Evolutionary conservation across 371 early-diverging fungal genomes (phyloP).

Genomic region (Rhizopus stolonifer): DNA sequence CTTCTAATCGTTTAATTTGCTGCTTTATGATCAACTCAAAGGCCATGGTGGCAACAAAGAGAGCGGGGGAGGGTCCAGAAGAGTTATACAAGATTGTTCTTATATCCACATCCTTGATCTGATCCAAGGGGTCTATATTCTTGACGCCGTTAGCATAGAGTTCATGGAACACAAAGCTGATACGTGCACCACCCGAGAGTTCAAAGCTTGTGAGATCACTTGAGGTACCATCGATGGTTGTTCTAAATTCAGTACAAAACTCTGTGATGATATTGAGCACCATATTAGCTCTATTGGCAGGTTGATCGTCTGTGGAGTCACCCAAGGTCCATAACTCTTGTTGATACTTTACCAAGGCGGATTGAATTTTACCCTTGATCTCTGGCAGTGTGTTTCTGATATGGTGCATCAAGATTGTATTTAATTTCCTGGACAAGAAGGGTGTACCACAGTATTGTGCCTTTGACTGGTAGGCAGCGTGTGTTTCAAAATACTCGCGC

Average conservation of each 20-base stretch:
- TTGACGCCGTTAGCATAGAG: constrained; percentile 90
- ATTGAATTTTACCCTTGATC: constrained; percentile 92
- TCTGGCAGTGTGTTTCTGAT: constrained; percentile 95
- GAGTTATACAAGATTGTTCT: constrained; percentile 98
- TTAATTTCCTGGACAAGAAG: constrained; percentile 93
- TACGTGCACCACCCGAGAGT: constrained; percentile 96
- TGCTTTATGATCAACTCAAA: constrained; percentile 97
- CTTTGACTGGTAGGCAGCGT: constrained; percentile 91
- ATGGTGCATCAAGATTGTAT: constrained; percentile 97
- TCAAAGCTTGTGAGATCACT: constrained; percentile 90
- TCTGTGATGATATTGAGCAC: constrained; percentile 95
- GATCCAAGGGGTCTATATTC: constrained; percentile 93
- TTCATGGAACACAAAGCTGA: constrained; percentile 98
- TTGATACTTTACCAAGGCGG: constrained; percentile 82
- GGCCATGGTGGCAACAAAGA: constrained; percentile 96
- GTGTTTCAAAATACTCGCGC: constrained; percentile 90
- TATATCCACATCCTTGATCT: constrained; percentile 97
- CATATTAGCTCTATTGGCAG: constrained; percentile 63
- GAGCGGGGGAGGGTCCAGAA: constrained; percentile 93
- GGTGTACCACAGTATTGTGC: constrained; percentile 98
- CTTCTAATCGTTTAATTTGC: constrained; percentile 95
- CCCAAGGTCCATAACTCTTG: constrained; percentile 85
- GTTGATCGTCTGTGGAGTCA: constrained; percentile 77
- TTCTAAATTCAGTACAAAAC: constrained; percentile 93
- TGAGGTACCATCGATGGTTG: constrained; percentile 91